Evolutionary conservation across 2,329 filamentous ascomycete species (phyloP), one percentile per base, ranked within the genome.

Genomic region (Venturiaceae sp.): DNA sequence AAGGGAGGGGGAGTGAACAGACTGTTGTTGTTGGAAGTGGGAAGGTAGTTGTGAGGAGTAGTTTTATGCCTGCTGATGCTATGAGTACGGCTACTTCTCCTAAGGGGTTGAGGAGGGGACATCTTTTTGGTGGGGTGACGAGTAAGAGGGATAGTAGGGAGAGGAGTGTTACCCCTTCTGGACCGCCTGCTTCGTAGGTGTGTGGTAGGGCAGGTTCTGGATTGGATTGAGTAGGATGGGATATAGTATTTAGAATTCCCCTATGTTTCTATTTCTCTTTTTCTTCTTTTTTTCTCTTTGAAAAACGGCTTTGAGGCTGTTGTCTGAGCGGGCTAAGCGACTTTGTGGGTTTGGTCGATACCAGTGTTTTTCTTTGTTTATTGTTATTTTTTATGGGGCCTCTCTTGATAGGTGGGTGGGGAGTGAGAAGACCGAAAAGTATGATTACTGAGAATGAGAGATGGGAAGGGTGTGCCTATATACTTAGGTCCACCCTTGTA

Each of bases 11-110:
- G 1, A 77, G 80, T 33, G 86, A 92, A 64, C 94, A 92, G 77
- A 78, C 83, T 41, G 74, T 99, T 56, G 81, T 77, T 34, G 85
- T 92, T 28, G 92, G 92, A 13, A 78, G 75, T 36, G 91, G 90
- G 26, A 80, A 74, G 1, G 86, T 96, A 1, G 77, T 83, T 0
- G 70, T 96, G 52, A 87, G 84, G 75, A 94, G 87, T 68, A 83
- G 77, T 57, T 96, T 95, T 67, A 75, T 76, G 28, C 73, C 74
- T 0, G 74, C 77, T 0, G 85, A 83, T 50, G 60, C 62, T 39
- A 61, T 47, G 36, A 74, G 71, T 55, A 73, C 73, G 0, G 73
- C 74, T 46, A 74, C 71, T 34, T 70, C 68, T 21, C 75, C 73
- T 14, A 72, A 71, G 36, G 66, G 67, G 63, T 66, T 64, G 53